Evolutionary conservation across 1,139 yeast genomes (phyloP).

Genomic region (Magnusiomyces suaveolens): DNA sequence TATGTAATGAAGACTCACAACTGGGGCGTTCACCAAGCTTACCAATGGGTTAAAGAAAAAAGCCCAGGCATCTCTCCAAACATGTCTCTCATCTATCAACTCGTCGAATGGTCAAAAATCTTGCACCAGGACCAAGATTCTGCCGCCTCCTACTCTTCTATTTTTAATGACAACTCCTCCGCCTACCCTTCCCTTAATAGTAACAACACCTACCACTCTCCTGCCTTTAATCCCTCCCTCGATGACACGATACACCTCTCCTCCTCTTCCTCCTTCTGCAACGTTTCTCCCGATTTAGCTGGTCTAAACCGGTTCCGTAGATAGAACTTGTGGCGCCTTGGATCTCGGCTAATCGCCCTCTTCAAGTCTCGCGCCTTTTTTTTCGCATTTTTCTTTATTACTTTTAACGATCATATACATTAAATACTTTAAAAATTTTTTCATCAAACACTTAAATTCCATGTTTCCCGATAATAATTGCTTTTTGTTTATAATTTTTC

Average conservation of each 20-base stretch:
- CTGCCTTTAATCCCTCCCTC: no score
- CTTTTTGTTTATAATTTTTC: no score
- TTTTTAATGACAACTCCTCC: not conserved
- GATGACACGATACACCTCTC: no score
- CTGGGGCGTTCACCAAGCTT: slow-evolving; percentile 67
- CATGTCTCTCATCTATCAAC: slow-evolving; percentile 76
- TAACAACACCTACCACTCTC: no score
- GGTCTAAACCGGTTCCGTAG: not conserved
- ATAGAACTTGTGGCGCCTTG: not conserved
- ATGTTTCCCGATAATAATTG: no score
- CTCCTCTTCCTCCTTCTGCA: no score
- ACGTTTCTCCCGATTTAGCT: not conserved
- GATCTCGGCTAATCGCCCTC: no score
- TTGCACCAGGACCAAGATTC: not conserved
- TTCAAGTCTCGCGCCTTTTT: not conserved
- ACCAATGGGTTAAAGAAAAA: slow-evolving; percentile 48
- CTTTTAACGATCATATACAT: not conserved
- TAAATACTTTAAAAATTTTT: not conserved
- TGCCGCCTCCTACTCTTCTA: not conserved
- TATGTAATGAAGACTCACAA: slow-evolving; percentile 58
- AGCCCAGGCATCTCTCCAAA: slow-evolving; percentile 87
- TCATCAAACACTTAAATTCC: not conserved
- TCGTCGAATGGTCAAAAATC: slow-evolving; percentile 56
- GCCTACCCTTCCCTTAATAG: not conserved
- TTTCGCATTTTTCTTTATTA: not conserved